Evolutionary conservation across 345 rosid species (phyloP), one percentile per base, ranked within the genome.

Genomic region (Moricandia moricandioides): DNA sequence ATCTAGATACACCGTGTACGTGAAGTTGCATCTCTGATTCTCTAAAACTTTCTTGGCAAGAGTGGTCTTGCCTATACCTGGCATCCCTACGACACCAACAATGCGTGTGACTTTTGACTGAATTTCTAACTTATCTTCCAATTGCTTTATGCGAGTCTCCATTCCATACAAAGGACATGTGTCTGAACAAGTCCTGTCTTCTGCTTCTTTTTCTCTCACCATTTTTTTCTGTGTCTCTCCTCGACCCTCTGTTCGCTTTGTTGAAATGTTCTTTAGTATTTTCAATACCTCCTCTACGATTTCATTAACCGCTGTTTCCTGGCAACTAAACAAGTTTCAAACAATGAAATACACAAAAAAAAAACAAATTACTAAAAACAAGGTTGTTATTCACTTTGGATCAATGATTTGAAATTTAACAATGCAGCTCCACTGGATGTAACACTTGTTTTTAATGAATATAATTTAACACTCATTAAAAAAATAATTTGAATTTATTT

Each of bases 1-100:
- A 43, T 31, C 27, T 18, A 74, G 27, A 59, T 58, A 74, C 78
- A 58, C 35, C 3, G 27, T 45, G 14, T 67, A 43, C 27, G 3
- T 4, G 51, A 74, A 74, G 7, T 66, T 51, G 52, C 7, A 2
- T 30, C 55, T 10, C 11, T 58, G 60, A 3, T 74, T 39, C 2
- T 33, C 37, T 0, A 74, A 18, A 6, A 66, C 1, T 45, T 31
- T 74, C 72, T 47, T 59, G 11, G 60, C 78, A 66, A 74, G 78
- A 66, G 72, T 58, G 6, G 78, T 65, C 51, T 74, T 74, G 24
- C 78, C 78, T 39, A 74, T 74, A 4, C 72, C 78, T 31, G 72
- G 78, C 61, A 74, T 74, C 17, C 78, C 78, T 8, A 74, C 60
- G 45, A 74, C 51, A 9, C 67, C 72, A 14, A 74, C 21, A 31